Evolutionary conservation across 352 stramenopile species (phyloP), one percentile per base, ranked within the genome.

Genomic region (Globisporangium mamillatum): DNA sequence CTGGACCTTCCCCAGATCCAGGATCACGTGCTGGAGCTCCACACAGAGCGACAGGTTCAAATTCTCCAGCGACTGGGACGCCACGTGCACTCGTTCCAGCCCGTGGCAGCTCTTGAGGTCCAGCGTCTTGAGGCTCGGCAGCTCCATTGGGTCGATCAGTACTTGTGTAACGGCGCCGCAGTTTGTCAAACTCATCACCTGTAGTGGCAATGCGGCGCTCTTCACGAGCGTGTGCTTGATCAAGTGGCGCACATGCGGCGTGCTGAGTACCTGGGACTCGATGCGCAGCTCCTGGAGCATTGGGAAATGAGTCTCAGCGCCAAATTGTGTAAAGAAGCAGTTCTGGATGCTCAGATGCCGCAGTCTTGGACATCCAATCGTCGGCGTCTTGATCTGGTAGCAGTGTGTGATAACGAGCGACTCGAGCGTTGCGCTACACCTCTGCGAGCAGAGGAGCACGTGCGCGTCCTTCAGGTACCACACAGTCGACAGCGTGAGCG

Each of bases 111-210:
- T 73, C 22, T 60, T 67, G 24, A 92, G 60, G 20, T 76, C 63
- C 7, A 93, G 73, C 27, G 41, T 71, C 16, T 55, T 70, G 1
- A 93, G 75, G 25, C 61, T 29, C 12, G 82, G 85, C 4, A 93
- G 66, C 16, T 93, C 83, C 22, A 61, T 64, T 18, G 79, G 72
- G 36, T 92, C 77, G 27, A 93, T 70, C 10, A 88, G 48, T 10
- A 93, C 48, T 27, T 91, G 77, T 55, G 91, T 77, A 3, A 93
- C 59, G n/a, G 79, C 74, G 16, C 75, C 78, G 29, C 81, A 93
- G 6, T 79, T 70, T 8, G 74, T 69, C 5, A 93, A 65, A 59
- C 72, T 67, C 34, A 93, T 58, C 0, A 44, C 27, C 29, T 74
- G 25, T 14, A 93, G 67, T 16, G 34, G 62, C 4, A 2, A 12